Base-by-base conservation (phyloP, 768 basidiomycete species). In the Cytidiella melzeri region DNA sequence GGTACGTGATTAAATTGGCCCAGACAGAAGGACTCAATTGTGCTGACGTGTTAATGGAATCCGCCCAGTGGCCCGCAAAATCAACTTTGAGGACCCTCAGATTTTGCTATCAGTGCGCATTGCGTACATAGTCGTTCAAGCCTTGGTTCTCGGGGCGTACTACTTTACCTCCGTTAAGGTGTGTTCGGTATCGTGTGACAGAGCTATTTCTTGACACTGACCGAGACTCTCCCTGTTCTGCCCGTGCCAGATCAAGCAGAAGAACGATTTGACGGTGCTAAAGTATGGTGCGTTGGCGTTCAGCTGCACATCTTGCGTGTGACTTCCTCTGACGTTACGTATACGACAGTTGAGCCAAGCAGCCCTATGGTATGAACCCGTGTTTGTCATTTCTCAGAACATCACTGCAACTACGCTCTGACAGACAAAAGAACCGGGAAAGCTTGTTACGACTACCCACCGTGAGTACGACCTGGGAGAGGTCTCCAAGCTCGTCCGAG, bases 211-310 rank as follows among this genome's bases (percentile, higher is more conserved):
- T 20, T 26, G 6, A 9, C 11, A n/a, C 5, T 45, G 34, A 52
- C 25, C 15, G 58, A 43, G 34, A 36, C 10, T 50, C 50, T 56
- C 52, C 52, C 41, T 19, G 2, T 15, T 19, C 23, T 40, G 3
- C 28, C 7, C 13, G 9, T 20, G 18, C n/a, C 55, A 96, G 91
- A 82, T 97, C 68, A 94, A 90, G 76, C 70, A 78, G 61, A 94
- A 93, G 81, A 98, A 98, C 61, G 95, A 99, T 71, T 80, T 86
- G 66, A 92, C 92, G 1, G 90, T 95, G 23, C 74, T 99, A 60
- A 99, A 96, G 79, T 99, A 95, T 69, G 89, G 89, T 85, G 38
- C 47, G 79, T 76, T 18, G 41, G 23, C 38, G 38, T 51, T 36
- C 5, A 26, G 39, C 15, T 21, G 39, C 34, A 20, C 18, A 20